Base-by-base conservation (phyloP, 2,329 filamentous ascomycete species). In the Beauveria bassiana region DNA sequence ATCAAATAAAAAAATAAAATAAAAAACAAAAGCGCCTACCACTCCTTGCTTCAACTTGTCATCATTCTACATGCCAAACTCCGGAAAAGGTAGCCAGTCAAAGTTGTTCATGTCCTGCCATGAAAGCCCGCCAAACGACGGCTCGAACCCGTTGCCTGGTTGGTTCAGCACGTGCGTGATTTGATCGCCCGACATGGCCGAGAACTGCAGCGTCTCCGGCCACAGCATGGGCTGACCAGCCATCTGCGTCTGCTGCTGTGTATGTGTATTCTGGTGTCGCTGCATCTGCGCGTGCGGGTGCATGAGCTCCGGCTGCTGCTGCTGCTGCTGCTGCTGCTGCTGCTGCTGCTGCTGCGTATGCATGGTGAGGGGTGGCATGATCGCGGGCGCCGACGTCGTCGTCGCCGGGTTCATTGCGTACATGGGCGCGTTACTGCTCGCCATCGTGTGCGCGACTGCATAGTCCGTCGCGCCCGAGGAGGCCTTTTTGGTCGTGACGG, bases 161-260 rank as follows among this genome's bases (percentile, higher is more conserved):
- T 84, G 81, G 67, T 86, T 87, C 31, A 89, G 78, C 5, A 86
- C 84, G 65, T 88, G 84, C 5, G 84, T 79, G 52, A 89, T 86
- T 68, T 89, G 85, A 62, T 87, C 81, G 62, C 87, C 85, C 1
- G 86, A 88, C 86, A 89, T 89, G 38, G 84, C 77, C 2, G 85
- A 88, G 69, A 88, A 87, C 26, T 85, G 83, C 24, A 88, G 67
- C 5, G 82, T 78, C 63, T 83, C 80, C 0, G 77, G 69, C 77
- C 79, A 81, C 9, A 78, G 62, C 5, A 69, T 53, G 3, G 68
- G 66, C 50, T 72, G 69, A 6, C 69, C 68, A 51, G 28, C 66
- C 6, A 67, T 67, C 7, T 68, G 60, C 4, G 68, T 65, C 0
- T 64, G 38, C n/a, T 59, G 42, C 53, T 26, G 50, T 14, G 50